Conservation (phyloP, 139 green algal species). For the Tetradesmus obliquus region DNA sequence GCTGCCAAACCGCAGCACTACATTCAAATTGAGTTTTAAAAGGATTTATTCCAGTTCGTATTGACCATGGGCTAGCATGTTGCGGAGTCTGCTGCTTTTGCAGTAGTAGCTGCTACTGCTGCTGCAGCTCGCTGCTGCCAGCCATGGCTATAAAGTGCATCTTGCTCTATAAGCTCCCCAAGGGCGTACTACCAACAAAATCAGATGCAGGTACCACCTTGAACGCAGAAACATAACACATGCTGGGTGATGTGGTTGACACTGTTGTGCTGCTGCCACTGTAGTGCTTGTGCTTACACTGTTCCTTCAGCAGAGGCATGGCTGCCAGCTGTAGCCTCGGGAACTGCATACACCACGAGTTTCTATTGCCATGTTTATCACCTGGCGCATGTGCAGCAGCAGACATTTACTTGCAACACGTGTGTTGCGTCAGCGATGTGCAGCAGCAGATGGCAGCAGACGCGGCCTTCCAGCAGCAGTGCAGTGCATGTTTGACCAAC, state of each 20-base stretch:
- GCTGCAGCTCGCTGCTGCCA: not conserved
- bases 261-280: not conserved
- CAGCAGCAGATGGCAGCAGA: not conserved
- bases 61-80: not conserved
- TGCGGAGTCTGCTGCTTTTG: not conserved
- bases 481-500: not conserved
- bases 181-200: not conserved
- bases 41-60: not conserved
- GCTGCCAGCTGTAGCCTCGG: not conserved
- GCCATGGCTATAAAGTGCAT: conserved; percentile 33
- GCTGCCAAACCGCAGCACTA: not conserved
- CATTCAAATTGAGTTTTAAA: not conserved
- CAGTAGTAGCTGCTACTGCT: not conserved
- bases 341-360: not conserved
- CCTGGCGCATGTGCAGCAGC: not conserved
- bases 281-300: not conserved
- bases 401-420: not conserved
- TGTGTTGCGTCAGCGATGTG: too few species aligned
- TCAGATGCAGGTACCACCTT: conserved; percentile 9
- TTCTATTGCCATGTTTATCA: not conserved
- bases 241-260: not conserved
- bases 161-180: conserved; percentile 14
- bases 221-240: not conserved
- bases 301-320: not conserved
- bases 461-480: not conserved